These are phyloP conservation scores for Phytopythium mirpurense DNA, from an alignment of 352 stramenopile species.

Conservation along the genomic window DNA sequence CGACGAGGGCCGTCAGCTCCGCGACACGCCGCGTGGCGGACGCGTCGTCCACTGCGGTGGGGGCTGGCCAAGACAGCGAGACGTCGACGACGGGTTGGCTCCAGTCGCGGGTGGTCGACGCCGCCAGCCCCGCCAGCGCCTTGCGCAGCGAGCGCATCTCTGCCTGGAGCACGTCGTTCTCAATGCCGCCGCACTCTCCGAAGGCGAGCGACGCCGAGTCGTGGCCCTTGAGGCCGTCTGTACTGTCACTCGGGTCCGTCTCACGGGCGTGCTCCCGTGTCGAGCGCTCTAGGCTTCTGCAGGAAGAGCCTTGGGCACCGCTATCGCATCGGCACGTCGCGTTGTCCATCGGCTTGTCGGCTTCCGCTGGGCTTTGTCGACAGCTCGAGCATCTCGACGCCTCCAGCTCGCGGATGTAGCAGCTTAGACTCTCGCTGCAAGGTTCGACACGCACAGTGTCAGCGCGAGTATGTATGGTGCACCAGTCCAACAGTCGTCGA, in stretches of 20 bases:
- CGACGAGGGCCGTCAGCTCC: conserved; percentile 20
- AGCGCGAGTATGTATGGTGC: not conserved
- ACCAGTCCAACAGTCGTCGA: too few relatives aligned
- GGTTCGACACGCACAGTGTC: not conserved
- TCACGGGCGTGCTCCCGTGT: not conserved
- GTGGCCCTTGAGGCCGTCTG: not conserved
- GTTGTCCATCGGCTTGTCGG: not conserved
- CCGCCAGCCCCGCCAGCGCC: conserved; percentile 29
- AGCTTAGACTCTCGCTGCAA: conserved; percentile 34
- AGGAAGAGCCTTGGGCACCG: not conserved
- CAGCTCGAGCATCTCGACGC: conserved; percentile 13
- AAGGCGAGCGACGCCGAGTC: not conserved
- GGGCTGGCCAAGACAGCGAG: not conserved
- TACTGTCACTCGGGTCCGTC: not conserved
- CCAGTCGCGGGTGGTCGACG: not conserved
- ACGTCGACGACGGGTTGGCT: too few relatives aligned
- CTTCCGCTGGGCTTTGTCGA: conserved; percentile 1
- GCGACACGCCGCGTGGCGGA: not conserved
- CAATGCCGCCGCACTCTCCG: conserved; percentile 1
- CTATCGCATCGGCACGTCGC: not conserved
- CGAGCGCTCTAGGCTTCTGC: not conserved
- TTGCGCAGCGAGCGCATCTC: conserved; percentile 42
- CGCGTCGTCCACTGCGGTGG: too few relatives aligned
- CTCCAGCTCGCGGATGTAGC: conserved; percentile 54
- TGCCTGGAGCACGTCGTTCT: conserved; percentile 36